Percentiles rank a stretch among this genome's conserved stretches.
Evolutionary conservation across 2,329 filamentous ascomycete species (phyloP).

Genomic region (Beauveria medogensis): DNA sequence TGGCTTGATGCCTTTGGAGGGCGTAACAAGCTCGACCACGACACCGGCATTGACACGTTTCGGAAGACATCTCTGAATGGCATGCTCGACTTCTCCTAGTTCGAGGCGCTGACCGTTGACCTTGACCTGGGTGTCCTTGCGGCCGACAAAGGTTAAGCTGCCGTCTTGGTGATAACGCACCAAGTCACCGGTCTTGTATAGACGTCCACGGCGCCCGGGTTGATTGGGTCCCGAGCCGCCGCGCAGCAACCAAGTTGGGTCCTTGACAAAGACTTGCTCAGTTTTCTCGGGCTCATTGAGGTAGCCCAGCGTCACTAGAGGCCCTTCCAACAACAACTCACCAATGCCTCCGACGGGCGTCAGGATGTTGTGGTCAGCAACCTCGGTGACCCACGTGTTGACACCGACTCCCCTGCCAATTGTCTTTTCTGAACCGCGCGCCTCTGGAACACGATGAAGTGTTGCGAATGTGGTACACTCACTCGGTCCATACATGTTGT

Average conservation of each 20-base stretch:
- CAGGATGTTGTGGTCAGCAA: constrained; percentile 8
- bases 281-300: constrained; percentile 14
- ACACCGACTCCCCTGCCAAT: constrained; percentile 1
- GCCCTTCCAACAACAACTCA: constrained; percentile 17
- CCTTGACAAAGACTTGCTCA: constrained; percentile 18
- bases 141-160: constrained; percentile 34
- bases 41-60: neutral
- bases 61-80: constrained; percentile 1
- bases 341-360: constrained; percentile 14
- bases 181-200: constrained; percentile 23
- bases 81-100: constrained; percentile 22
- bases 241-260: constrained; percentile 4
- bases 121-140: constrained; percentile 48
- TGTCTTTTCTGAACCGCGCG: neutral
- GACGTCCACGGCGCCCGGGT: constrained; percentile 8
- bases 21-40: constrained; percentile 11
- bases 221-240: neutral
- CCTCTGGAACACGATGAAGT: neutral
- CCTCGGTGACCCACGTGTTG: neutral
- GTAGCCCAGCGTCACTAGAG: constrained; percentile 16
- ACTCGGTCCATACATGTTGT: constrained; percentile 4
- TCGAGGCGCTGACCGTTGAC: constrained; percentile 46
- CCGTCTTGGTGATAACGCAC: constrained; percentile 28
- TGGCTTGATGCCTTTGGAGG: constrained; percentile 2
- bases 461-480: constrained; percentile 3